Base-by-base conservation (phyloP, 2,329 filamentous ascomycete genomes). In the Madurella mycetomatis region DNA sequence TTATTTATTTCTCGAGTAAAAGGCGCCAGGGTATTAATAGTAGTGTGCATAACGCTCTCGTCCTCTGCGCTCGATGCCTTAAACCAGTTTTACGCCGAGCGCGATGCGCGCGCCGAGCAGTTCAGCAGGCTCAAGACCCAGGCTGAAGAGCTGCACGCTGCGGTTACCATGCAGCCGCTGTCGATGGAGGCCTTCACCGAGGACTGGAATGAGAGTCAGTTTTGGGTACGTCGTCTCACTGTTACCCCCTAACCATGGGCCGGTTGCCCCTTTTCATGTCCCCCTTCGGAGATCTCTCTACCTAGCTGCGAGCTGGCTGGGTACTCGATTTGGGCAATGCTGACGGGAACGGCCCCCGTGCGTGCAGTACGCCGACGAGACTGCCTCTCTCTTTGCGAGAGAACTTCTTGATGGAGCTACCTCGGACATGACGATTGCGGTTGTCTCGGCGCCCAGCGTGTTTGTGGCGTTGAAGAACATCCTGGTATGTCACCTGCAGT, bases 201-300 rank as follows among this genome's bases (percentile, higher is more conserved):
- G 70, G 86, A 92, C 69, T 94, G 89, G 89, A 89, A 92, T 65
- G 81, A 86, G 65, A 87, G 82, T 58, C 88, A 92, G 70, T 94
- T 94, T 65, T 94, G 89, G 88, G 85, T 88, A 75, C 7, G 55
- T 50, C 9, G 34, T 4, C 11, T 9, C 11, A 2, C 13, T 37
- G 9, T 4, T 7, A 25, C 25, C 25, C 25, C 25, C n/a, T n/a
- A 7, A 25, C 25, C 25, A 25, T 25, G 25, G 25, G 25, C 25
- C 7, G 25, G 7, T 25, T 25, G 25, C 25, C 25, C 25, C 25
- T 25, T 25, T 25, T 25, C 4, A 25, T n/a, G 25, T 25, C 25
- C 7, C 25, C 7, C 25, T 25, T 25, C 25, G 25, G 25, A 25
- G 25, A 7, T 25, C 25, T 25, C 25, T 25, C 25, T 25, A 25